Evolutionary conservation across 2,329 filamentous ascomycete genomes (phyloP).

Genomic region (Talaromyces pinophilus): DNA sequence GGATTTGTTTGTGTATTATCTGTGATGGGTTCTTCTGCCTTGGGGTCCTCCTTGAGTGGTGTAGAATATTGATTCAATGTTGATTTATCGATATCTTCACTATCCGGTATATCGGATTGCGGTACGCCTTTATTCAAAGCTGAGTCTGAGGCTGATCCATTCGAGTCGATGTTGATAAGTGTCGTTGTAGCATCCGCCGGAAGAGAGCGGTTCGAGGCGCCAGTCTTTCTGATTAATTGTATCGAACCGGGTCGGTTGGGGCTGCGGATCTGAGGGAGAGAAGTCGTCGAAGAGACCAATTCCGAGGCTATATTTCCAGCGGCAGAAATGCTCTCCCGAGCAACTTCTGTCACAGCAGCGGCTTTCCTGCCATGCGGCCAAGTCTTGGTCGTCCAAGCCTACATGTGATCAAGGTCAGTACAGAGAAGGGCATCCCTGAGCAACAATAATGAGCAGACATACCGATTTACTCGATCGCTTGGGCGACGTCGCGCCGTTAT

Average conservation of each 20-base stretch:
- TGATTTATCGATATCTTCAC: slow-evolving; percentile 1
- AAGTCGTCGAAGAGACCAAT: slow-evolving; percentile 35
- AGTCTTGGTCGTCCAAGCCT: slow-evolving; percentile 49
- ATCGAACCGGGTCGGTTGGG: slow-evolving; percentile 39
- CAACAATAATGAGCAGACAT: slow-evolving; percentile 25
- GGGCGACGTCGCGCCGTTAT: slow-evolving; percentile 31
- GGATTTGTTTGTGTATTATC: neutral
- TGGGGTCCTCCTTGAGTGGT: neutral
- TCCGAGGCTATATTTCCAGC: slow-evolving; percentile 42
- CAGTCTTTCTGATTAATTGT: slow-evolving; percentile 46
- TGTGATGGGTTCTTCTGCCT: neutral
- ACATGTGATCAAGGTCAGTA: neutral
- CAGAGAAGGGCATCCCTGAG: neutral
- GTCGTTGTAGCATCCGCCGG: slow-evolving; percentile 50
- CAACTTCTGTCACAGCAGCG: slow-evolving; percentile 51
- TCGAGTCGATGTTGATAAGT: slow-evolving; percentile 48
- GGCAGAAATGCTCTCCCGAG: slow-evolving; percentile 52
- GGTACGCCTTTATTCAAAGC: slow-evolving; percentile 25
- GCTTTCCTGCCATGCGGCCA: slow-evolving; percentile 52
- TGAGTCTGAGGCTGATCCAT: slow-evolving; percentile 38
- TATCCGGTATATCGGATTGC: slow-evolving; percentile 17
- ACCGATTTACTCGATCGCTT: slow-evolving; percentile 34
- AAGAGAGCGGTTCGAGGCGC: slow-evolving; percentile 46
- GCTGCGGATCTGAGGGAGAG: slow-evolving; percentile 31
- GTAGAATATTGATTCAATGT: neutral